Conservation (phyloP, 257 asterid species). For the Plantago ovata region DNA sequence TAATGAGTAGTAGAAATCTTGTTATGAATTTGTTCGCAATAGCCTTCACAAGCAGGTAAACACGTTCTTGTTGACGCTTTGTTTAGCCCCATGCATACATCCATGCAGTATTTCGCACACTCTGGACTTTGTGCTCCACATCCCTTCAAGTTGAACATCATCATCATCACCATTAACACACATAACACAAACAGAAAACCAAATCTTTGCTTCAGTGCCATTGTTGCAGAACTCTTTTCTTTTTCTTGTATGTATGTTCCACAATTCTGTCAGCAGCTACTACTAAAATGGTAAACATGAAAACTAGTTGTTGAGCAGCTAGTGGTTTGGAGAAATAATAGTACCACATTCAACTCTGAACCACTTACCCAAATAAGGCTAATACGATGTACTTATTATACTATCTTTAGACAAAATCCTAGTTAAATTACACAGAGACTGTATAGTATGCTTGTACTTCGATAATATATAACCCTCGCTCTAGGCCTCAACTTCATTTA, state of each 20-base stretch:
- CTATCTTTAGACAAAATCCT: too few relatives aligned
- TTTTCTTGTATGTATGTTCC: background rate
- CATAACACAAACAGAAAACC: background rate
- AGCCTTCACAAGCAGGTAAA: background rate
- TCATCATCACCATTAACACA: background rate
- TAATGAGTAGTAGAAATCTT: too few relatives aligned
- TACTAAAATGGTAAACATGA: background rate
- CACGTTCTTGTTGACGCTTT: background rate
- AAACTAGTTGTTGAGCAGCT: background rate
- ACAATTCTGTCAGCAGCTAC: background rate
- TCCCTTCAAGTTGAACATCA: too few relatives aligned
- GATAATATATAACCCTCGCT: background rate
- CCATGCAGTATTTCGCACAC: background rate
- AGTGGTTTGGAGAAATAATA: conserved; percentile 1
- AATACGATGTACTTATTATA: too few relatives aligned
- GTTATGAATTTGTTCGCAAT: background rate
- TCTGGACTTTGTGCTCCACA: background rate
- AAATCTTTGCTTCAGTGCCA: background rate
- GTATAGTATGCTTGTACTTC: background rate
- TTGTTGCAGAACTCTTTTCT: background rate
- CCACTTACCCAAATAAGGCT: background rate
- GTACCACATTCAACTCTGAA: background rate
- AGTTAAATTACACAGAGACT: too few relatives aligned
- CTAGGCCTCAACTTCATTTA: conserved; percentile 13
- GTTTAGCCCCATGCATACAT: background rate